Base-by-base conservation (phyloP, 495 filamentous ascomycete genomes). In the Entonaema liquescens region DNA sequence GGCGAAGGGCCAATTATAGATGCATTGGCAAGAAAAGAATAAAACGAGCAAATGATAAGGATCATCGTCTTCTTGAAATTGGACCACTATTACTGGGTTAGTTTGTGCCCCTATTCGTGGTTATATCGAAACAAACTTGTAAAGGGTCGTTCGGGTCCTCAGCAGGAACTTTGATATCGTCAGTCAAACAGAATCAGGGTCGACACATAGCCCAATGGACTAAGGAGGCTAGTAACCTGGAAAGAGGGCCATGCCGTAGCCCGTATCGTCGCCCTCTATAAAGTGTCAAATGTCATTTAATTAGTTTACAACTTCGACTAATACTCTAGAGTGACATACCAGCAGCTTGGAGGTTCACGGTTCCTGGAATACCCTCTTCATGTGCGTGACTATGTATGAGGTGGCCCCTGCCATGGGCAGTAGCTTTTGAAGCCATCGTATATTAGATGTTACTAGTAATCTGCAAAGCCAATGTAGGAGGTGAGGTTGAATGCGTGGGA, bases 61-160 rank as follows among this genome's bases (percentile, higher is more conserved):
- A 90, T 90, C 74, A 86, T 79, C 5, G 79, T 85, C 71, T 90
- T 89, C 74, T 88, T 88, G 74, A 83, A 84, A 28, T 74, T 79
- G 1, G 86, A 80, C 88, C 88, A 90, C 81, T 86, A 59, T 64
- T 28, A 25, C 9, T 19, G 12, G 19, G 62, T 73, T 38, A 75
- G 68, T 55, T 8, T 54, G 19, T 42, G 17, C 33, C 17, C 28
- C 2, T 26, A 62, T 25, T 26, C 23, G 11, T 17, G 7, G 3
- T 1, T 40, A 52, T 44, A 17, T 8, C n/a, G 31, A 11, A 2
- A 63, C 72, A 21, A 55, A 84, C 83, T 69, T 86, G 85, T 21
- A 89, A 79, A n/a, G 88, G 88, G 74, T 90, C 87, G 64, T 90
- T 90, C 0, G 88, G 88, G 67, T 89, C 87, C 57, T 88, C 86